Evolutionary conservation across 1,284 basidiomycete species (phyloP).

Genomic region (Cryptococcus amylolentus): DNA sequence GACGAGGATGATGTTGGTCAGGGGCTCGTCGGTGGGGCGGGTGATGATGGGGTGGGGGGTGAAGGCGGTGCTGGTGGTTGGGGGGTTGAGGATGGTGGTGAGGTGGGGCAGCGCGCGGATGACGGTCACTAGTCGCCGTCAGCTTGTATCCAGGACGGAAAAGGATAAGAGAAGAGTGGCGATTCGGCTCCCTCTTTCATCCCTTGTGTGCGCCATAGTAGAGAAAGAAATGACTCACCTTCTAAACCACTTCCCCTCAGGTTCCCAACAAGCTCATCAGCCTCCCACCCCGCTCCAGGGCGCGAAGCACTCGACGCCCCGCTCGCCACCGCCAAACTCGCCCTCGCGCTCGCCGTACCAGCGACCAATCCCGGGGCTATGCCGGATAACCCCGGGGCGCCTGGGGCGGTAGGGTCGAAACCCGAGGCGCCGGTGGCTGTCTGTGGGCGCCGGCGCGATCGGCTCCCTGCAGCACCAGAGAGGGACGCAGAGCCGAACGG

Average conservation of each 20-base stretch:
- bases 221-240: constrained; percentile 33
- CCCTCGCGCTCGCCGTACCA: constrained; percentile 10
- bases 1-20: constrained; percentile 43
- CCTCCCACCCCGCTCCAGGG: constrained; percentile 41
- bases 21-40: constrained; percentile 9
- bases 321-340: constrained; percentile 28
- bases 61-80: constrained; percentile 6
- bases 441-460: constrained; percentile 13
- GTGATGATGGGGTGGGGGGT: constrained; percentile 10
- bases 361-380: constrained; percentile 7
- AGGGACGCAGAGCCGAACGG: neutral
- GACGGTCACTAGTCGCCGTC: constrained; percentile 28
- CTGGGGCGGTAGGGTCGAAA: too few relatives aligned
- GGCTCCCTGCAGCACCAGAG: constrained; percentile 1
- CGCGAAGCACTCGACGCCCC: constrained; percentile 8
- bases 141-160: neutral
- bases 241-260: constrained; percentile 41
- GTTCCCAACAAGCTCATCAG: constrained; percentile 43
- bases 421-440: constrained; percentile 11
- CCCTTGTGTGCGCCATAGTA: neutral
- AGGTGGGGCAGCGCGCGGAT: constrained; percentile 38
- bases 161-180: neutral
- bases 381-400: neutral
- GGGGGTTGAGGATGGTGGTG: constrained; percentile 25
- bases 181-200: neutral